Evolutionary conservation across 768 basidiomycete genomes (phyloP), one percentile per base, ranked within the genome.

Genomic region (Piloderma croceum): DNA sequence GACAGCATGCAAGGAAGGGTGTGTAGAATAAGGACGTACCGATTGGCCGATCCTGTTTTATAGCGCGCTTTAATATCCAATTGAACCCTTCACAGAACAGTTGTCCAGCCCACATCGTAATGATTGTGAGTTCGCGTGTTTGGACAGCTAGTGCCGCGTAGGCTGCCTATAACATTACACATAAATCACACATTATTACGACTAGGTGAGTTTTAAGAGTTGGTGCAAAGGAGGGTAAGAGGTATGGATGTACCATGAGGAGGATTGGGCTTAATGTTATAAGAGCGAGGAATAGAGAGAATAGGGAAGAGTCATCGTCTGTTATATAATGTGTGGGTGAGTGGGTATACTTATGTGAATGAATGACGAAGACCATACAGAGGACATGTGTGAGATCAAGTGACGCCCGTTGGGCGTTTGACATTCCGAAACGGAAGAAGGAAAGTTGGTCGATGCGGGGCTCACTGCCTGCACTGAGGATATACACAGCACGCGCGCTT

Each of bases 21-120:
- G 17, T 22, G 15, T 7, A 13, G 20, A 9, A 25, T 15, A 23
- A 35, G 19, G 6, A 61, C 75, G 44, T 46, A 86, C 88, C 63
- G 44, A 64, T 61, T 0, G 89, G 89, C 33, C 89, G 71, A 18
- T 77, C 77, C 52, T 88, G 69, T 53, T 80, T 83, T 27, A 90
- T 60, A 27, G 68, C 43, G 34, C 67, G 78, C 57, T 91, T 91
- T 18, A 90, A 52, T 21, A 78, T 54, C 56, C 72, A 77, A 50
- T 89, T 91, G 43, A 85, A 57, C 3, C 57, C 76, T 56, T 90
- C 89, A 24, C 82, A 81, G 3, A 70, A 63, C 39, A 87, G 56
- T 55, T 91, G 89, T 23, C 89, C 89, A 1, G 71, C 70, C 83
- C 87, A 88, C 87, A 90, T 90, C 32, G 79, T 70, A 45, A 89